phyloP scores from a whole-genome alignment of 306 rosid genomes.

The Rosa lucieae region DNA sequence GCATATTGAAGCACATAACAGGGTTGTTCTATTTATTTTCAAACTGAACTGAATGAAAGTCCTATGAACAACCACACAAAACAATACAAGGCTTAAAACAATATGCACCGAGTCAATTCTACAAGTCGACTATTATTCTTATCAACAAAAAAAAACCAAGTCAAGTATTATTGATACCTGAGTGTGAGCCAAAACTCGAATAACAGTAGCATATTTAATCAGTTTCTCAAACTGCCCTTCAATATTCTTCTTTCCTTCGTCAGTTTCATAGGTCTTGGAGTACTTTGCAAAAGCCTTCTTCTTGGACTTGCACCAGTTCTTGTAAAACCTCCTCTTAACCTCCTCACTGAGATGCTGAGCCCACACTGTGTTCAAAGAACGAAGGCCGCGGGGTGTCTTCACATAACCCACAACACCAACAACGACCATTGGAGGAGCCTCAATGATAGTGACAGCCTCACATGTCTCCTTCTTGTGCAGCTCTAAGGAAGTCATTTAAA shows the following conservation, averaged over 20 bases:
- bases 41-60: too few relatives aligned
- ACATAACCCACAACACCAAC: slow-evolving; percentile 89
- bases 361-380: slow-evolving; percentile 76
- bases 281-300: slow-evolving; percentile 83
- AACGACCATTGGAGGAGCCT: slow-evolving; percentile 81
- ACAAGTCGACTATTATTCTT: background rate
- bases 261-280: slow-evolving; percentile 66
- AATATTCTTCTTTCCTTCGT: slow-evolving; percentile 70
- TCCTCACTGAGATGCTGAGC: slow-evolving; percentile 89
- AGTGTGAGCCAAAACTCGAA: slow-evolving; percentile 84
- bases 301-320: slow-evolving; percentile 93
- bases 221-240: slow-evolving; percentile 68
- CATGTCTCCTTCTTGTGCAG: slow-evolving; percentile 92
- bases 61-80: too few relatives aligned
- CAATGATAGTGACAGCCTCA: slow-evolving; percentile 80
- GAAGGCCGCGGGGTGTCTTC: slow-evolving; percentile 89
- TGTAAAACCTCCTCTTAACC: slow-evolving; percentile 71
- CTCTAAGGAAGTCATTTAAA: slow-evolving; percentile 30
- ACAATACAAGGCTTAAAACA: background rate
- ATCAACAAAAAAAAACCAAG: background rate
- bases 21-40: too few relatives aligned
- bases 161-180: slow-evolving; percentile 43
- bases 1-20: background rate
- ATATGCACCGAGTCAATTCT: background rate
- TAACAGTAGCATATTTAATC: slow-evolving; percentile 66